Evolutionary conservation across 2,329 filamentous ascomycete species (phyloP), one percentile per base, ranked within the genome.

Genomic region (Fusarium humuli): DNA sequence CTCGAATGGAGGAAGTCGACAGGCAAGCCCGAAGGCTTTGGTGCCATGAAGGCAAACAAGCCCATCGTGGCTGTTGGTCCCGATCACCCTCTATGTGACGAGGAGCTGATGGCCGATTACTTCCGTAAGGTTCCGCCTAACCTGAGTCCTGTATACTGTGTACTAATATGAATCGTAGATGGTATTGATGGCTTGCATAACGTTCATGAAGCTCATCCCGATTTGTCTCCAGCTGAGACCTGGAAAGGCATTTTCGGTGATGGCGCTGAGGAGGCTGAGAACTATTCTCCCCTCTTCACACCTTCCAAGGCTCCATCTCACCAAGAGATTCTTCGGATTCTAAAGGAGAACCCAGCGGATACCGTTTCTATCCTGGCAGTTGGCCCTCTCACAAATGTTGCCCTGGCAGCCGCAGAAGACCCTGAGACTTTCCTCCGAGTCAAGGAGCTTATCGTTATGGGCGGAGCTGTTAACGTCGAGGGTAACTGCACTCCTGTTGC

Each of bases 401-500:
- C 96, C 2, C 81, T 97, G 27, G 96, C 96, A 5, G 94, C 96
- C 5, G 90, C 94, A 16, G 90, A 94, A 75, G 95, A 98, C 73
- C 91, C 94, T 0, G 93, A 95, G 79, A 91, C 94, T 1, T 98
- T 99, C 79, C 85, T 99, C 58, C 89, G 90, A 45, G 93, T 90
- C 50, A 97, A 97, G 79, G 94, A 98, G 80, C 87, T 99, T 5
- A 91, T 97, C 6, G 92, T 98, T 48, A 99, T 99, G 96, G 96
- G 95, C 63, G 96, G 96, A 64, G 91, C 93, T 25, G 87, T 99
- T 57, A 86, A 92, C 63, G 83, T 90, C 46, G 87, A 90, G 53
- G 96, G 96, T 73, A 99, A 99, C 79, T 90, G 93, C 76, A 90
- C 89, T 47, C 95, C 96, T 3, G 88, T 91, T 14, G 94, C 93